Evolutionary conservation across 2,329 filamentous ascomycete genomes (phyloP).

Genomic region (Xylariales sp.): DNA sequence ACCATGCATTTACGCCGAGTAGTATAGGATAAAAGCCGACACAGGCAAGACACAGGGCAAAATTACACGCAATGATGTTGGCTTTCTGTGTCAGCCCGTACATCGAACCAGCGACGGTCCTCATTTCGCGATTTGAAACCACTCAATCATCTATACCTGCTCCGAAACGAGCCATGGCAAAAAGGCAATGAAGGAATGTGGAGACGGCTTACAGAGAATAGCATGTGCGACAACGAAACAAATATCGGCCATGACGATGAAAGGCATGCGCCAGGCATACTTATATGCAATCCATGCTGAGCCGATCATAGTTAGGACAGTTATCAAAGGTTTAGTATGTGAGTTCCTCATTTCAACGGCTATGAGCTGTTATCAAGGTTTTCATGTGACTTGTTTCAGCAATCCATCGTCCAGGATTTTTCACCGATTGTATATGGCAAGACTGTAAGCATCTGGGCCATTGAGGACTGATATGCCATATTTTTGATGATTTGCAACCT

Average conservation of each 20-base stretch:
- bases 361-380: too few species aligned
- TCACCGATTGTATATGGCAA: neutral
- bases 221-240: conserved; percentile 2
- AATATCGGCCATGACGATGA: neutral
- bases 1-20: conserved; percentile 1
- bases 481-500: conserved; percentile 5
- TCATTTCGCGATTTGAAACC: too few species aligned
- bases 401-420: too few species aligned
- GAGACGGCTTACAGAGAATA: neutral
- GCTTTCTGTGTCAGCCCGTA: too few species aligned
- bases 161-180: too few species aligned
- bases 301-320: conserved; percentile 1
- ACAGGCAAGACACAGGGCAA: conserved; percentile 5
- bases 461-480: conserved; percentile 2
- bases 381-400: too few species aligned
- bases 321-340: too few species aligned
- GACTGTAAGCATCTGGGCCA: conserved; percentile 2
- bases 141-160: too few species aligned
- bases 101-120: too few species aligned
- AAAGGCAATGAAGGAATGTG: neutral
- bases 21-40: conserved; percentile 4
- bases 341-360: too few species aligned
- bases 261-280: conserved; percentile 2
- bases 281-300: neutral
- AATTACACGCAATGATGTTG: too few species aligned